These are phyloP conservation scores for Telopea speciosissima DNA, from an alignment of 177 flowering plant genomes.

Conservation along the genomic window DNA sequence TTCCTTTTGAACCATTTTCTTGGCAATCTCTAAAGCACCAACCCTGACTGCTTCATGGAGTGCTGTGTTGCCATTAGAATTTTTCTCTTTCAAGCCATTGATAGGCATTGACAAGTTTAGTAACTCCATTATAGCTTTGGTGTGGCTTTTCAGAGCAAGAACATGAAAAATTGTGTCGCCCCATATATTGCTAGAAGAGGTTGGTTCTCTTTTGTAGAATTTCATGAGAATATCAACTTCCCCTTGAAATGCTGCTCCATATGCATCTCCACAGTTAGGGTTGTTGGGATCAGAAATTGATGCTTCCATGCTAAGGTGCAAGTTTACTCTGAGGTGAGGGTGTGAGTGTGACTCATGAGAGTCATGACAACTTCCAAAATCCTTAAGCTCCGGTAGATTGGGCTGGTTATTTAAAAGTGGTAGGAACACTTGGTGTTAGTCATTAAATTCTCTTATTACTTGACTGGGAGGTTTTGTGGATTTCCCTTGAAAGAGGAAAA, in stretches of 20 bases:
- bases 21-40: neutral
- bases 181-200: neutral
- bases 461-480: too few relatives aligned
- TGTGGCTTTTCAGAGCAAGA: neutral
- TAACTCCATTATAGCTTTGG: neutral
- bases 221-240: neutral
- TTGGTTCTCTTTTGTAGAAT: slow-evolving; percentile 1
- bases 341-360: too few relatives aligned
- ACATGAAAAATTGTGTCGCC: slow-evolving; percentile 1
- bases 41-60: neutral
- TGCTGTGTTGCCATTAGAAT: neutral
- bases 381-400: too few relatives aligned
- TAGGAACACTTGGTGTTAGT: too few relatives aligned
- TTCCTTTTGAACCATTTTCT: neutral
- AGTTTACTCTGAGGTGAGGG: too few relatives aligned
- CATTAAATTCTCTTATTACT: too few relatives aligned
- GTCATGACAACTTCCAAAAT: too few relatives aligned
- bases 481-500: too few relatives aligned
- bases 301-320: too few relatives aligned
- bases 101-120: neutral
- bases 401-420: too few relatives aligned
- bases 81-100: too few relatives aligned
- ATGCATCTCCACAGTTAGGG: neutral
- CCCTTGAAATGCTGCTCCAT: neutral
- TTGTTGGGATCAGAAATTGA: too few relatives aligned